Percentiles rank a stretch among this genome's conserved stretches.
phyloP scores from a whole-genome alignment of 768 basidiomycete species.

The Lactarius indigo region DNA sequence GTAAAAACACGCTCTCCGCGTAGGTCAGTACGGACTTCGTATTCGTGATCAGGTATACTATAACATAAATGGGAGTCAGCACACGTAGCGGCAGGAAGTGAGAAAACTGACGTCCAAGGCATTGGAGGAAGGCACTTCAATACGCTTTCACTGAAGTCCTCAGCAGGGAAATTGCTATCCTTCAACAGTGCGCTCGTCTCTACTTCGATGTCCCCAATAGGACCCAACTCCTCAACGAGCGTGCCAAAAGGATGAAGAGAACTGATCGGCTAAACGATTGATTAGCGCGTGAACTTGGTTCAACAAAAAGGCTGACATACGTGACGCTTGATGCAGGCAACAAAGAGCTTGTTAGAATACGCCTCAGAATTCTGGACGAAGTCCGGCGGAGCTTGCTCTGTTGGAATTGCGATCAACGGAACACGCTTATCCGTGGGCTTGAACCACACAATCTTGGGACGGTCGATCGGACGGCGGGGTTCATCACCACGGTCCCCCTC shows the following conservation, averaged over 20 bases:
- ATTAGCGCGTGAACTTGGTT: constrained; percentile 25
- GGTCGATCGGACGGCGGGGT: constrained; percentile 76
- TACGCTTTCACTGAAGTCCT: constrained; percentile 94
- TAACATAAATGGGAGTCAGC: constrained; percentile 22
- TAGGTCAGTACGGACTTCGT: constrained; percentile 84
- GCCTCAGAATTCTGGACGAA: constrained; percentile 93
- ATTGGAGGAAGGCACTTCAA: constrained; percentile 93
- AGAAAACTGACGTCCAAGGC: constrained; percentile 77
- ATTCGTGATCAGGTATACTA: constrained; percentile 86
- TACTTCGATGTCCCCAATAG: constrained; percentile 97
- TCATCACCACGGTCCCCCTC: constrained; percentile 91
- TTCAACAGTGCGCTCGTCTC: constrained; percentile 97
- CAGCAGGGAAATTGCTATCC: constrained; percentile 98
- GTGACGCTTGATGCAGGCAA: constrained; percentile 98
- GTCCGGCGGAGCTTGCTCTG: constrained; percentile 94
- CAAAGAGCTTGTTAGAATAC: constrained; percentile 89
- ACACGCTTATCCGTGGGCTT: constrained; percentile 99
- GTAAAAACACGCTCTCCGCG: constrained; percentile 85
- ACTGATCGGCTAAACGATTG: constrained; percentile 66
- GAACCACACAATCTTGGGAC: constrained; percentile 99
- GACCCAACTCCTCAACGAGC: constrained; percentile 94
- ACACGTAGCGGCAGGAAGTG: neutral
- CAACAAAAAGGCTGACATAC: constrained; percentile 45
- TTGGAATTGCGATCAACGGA: constrained; percentile 96
- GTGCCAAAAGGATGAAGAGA: constrained; percentile 99